Conservation (phyloP, 176 grass and related monocot genomes). For the Eragrostis nindensis region DNA sequence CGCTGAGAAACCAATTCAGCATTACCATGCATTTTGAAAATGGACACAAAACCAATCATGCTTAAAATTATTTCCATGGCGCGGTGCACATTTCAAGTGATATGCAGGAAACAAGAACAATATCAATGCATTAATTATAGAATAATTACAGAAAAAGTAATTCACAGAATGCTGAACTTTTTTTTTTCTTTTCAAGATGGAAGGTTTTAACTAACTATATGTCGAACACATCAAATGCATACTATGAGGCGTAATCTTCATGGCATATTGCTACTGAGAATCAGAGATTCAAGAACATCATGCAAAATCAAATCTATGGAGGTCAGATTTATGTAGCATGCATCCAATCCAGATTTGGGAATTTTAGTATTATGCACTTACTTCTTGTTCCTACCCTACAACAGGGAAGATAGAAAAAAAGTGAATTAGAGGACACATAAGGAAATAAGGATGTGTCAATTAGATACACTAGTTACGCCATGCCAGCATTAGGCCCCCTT, state of each 20-base stretch:
- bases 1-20: not conserved
- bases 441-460: not conserved
- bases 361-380: slow-evolving; percentile 42
- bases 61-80: too few relatives aligned
- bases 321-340: slow-evolving; percentile 42
- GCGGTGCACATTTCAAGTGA: too few relatives aligned
- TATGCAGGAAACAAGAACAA: not conserved
- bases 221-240: not conserved
- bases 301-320: not conserved
- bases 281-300: slow-evolving; percentile 19
- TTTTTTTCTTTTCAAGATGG: not conserved
- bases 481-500: too few relatives aligned
- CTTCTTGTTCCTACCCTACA: slow-evolving; percentile 99
- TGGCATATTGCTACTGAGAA: not conserved
- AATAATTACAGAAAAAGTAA: not conserved
- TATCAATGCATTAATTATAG: not conserved
- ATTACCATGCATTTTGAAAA: not conserved
- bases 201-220: not conserved
- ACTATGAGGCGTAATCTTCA: not conserved
- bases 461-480: not conserved
- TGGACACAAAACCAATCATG: not conserved
- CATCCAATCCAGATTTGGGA: not conserved
- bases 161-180: not conserved
- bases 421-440: slow-evolving; percentile 17
- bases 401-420: slow-evolving; percentile 33